Base-by-base conservation (phyloP, 2,329 filamentous ascomycete species). In the Phoma sp. region DNA sequence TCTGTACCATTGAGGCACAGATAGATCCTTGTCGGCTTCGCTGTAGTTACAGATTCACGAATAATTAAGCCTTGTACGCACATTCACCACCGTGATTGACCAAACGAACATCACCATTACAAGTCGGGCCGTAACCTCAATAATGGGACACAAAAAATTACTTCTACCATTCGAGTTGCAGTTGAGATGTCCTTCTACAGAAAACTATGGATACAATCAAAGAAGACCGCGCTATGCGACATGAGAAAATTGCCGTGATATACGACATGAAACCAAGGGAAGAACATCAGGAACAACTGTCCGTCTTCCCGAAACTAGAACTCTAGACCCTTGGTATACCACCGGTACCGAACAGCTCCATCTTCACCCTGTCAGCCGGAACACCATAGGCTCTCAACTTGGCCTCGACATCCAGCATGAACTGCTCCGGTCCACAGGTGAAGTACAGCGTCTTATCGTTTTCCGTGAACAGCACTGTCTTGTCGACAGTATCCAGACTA, bases 341-440 rank as follows among this genome's bases (percentile, higher is more conserved):
- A 11, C 74, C 74, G 14, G 73, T 75, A 6, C 75, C 73, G 48
- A 90, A 91, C 25, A 89, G 72, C 74, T 92, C 89, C 61, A 90
- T 80, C 65, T 86, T 83, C 48, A 90, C 81, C 60, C 84, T 82
- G 25, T 80, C 80, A n/a, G 74, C 72, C 1, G 77, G 73, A 1
- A 92, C 87, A 0, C 87, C 87, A 49, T 78, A 73, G 2, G 65
- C 75, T 61, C 80, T 74, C 51, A 92, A 76, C 61, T 77, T 80
- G 7, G 74, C 72, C 59, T 84, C 77, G 18, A 84, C 76, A 30
- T 84, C 82, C 9, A 80, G 64, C 90, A 93, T 93, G 78, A 92
- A 93, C 7, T 72, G 68, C 55, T 81, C 80, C 0, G 90, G 89
- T 0, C 90, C 90, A 66, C 90, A 93, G 47, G 91, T 76, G 63